Percentiles rank a stretch among this genome's conserved stretches.
phyloP scores from a whole-genome alignment of 441 rosid species.

The Pelargonium fulgidum region DNA sequence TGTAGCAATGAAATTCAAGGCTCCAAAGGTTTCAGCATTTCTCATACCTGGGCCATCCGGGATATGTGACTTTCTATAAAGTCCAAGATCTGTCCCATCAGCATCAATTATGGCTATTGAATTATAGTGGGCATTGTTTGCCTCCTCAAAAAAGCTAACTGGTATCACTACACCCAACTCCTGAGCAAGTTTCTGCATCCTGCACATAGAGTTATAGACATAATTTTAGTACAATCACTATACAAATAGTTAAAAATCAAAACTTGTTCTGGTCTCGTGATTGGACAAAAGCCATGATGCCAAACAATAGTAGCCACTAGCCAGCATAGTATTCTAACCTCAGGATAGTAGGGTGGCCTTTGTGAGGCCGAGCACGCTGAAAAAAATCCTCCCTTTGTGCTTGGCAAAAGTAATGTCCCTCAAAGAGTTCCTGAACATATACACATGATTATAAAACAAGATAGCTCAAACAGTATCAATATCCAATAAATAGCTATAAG shows the following conservation, averaged over 20 bases:
- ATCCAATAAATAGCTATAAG: not conserved
- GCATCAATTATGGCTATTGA: constrained; percentile 81
- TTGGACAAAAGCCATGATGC: not conserved
- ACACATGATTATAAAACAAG: constrained; percentile 1
- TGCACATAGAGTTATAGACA: constrained; percentile 22
- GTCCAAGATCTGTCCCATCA: constrained; percentile 86
- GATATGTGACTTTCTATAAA: constrained; percentile 91
- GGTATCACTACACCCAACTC: constrained; percentile 84
- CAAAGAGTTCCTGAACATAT: constrained; percentile 68
- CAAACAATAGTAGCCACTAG: constrained; percentile 6
- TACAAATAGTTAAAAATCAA: not conserved
- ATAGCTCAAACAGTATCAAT: constrained; percentile 2
- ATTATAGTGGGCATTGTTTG: constrained; percentile 86
- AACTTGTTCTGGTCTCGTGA: not conserved
- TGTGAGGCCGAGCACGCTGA: constrained; percentile 68
- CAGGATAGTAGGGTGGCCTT: constrained; percentile 66
- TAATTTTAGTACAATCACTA: not conserved
- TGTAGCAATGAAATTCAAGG: constrained; percentile 20
- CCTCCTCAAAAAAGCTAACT: constrained; percentile 92
- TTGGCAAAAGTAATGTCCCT: constrained; percentile 94
- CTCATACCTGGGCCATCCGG: constrained; percentile 89
- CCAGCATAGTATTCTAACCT: constrained; percentile 36
- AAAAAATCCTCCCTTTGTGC: constrained; percentile 82
- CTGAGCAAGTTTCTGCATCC: constrained; percentile 82
- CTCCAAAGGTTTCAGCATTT: constrained; percentile 12